Evolutionary conservation across 805 yeast species (phyloP).

Genomic region (Metschnikowia santaceciliae): DNA sequence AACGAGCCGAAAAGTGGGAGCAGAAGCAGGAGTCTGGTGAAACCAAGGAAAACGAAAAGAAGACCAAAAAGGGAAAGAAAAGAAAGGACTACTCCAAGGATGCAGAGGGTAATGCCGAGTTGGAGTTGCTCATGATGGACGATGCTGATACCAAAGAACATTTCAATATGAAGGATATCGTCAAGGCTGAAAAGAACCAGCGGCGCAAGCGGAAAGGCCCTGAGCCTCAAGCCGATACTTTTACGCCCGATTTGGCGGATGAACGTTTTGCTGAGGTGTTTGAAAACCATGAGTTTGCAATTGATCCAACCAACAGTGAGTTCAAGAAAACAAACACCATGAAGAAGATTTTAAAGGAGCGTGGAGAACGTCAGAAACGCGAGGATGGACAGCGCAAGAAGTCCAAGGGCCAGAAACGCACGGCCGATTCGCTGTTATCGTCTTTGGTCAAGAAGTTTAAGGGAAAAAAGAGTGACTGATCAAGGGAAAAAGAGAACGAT

Average conservation of each 20-base stretch:
- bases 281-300: constrained; percentile 85
- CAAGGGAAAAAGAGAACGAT: no score
- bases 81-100: constrained; percentile 8
- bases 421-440: constrained; percentile 7
- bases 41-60: constrained; percentile 5
- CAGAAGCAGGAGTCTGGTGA: constrained; percentile 32
- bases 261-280: constrained; percentile 81
- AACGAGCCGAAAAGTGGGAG: constrained; percentile 69
- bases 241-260: constrained; percentile 72
- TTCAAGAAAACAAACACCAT: constrained; percentile 84
- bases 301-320: constrained; percentile 91
- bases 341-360: constrained; percentile 75
- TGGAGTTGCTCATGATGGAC: constrained; percentile 70
- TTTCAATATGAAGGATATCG: constrained; percentile 73
- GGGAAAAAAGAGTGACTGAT: constrained; percentile 25
- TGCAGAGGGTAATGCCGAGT: constrained; percentile 50
- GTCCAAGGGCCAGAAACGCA: constrained; percentile 4
- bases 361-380: constrained; percentile 48
- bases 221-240: constrained; percentile 50
- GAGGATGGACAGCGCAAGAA: constrained; percentile 5
- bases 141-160: constrained; percentile 50
- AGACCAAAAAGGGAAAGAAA: constrained; percentile 25
- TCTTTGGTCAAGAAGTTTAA: constrained; percentile 51
- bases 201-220: constrained; percentile 44
- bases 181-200: constrained; percentile 69